These are phyloP conservation scores for Luvunga scandens DNA, from an alignment of 345 rosid genomes.

Conservation along the genomic window DNA sequence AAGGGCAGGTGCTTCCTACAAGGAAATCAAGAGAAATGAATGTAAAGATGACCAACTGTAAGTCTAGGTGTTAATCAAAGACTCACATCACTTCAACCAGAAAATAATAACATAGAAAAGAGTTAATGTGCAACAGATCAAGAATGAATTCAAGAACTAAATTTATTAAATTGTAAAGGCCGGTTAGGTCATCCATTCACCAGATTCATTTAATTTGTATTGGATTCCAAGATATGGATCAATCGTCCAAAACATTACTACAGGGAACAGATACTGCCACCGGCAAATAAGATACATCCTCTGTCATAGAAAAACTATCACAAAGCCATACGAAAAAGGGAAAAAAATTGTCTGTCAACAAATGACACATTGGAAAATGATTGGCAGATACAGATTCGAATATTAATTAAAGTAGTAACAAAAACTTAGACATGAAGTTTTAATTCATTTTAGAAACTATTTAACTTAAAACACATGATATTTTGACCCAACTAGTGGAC, in stretches of 20 bases:
- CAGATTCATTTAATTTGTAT: neutral
- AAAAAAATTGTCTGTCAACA: neutral
- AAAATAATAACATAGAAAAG: neutral
- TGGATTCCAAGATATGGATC: neutral
- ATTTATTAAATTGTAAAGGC: neutral
- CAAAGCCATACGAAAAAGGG: neutral
- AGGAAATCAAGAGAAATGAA: constrained; percentile 3
- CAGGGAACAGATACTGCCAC: neutral
- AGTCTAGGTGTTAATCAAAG: neutral
- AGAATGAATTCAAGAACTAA: neutral
- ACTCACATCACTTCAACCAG: neutral
- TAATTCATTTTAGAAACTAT: neutral
- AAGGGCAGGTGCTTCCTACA: constrained; percentile 75
- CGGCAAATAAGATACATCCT: neutral
- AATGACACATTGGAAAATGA: neutral
- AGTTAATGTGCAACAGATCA: neutral
- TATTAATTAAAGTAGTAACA: neutral
- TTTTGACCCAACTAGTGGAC: neutral
- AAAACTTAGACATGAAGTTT: neutral
- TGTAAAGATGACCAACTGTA: neutral
- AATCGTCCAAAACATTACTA: neutral
- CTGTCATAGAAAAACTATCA: neutral
- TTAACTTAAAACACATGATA: neutral
- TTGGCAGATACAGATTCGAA: neutral
- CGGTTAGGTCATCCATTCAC: neutral